These are phyloP conservation scores for Citrullus colocynthis DNA, from an alignment of 306 rosid species.

Conservation along the genomic window DNA sequence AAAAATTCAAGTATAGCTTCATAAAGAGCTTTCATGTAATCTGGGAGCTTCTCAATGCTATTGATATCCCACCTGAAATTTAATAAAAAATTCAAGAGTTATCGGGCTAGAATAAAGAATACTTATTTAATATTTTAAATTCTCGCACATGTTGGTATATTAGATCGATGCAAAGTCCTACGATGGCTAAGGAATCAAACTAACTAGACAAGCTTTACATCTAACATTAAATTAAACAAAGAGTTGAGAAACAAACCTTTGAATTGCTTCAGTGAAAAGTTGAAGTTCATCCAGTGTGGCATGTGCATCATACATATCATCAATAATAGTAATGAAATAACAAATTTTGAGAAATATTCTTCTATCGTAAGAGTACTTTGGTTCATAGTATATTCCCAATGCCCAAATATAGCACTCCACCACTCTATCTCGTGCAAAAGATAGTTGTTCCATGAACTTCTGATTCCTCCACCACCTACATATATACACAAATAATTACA, in stretches of 20 bases:
- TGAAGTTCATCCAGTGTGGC: background rate
- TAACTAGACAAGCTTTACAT: no score
- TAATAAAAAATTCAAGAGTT: background rate
- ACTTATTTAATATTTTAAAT: background rate
- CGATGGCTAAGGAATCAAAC: no score
- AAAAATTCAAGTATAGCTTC: background rate
- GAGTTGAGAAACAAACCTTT: background rate
- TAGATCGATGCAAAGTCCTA: no score
- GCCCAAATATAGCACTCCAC: background rate
- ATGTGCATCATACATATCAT: background rate
- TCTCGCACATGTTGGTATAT: no score
- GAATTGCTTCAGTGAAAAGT: background rate
- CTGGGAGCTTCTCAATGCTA: background rate
- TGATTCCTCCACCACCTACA: background rate
- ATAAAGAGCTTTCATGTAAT: slow-evolving; percentile 4
- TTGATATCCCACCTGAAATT: slow-evolving; percentile 17
- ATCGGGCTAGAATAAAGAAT: background rate
- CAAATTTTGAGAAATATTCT: background rate
- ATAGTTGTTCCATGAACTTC: background rate
- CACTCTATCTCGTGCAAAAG: background rate
- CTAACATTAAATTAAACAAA: background rate
- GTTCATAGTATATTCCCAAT: background rate
- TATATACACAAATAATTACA: background rate
- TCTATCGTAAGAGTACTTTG: background rate
- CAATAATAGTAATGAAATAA: background rate